Evolutionary conservation across 169 alveolate genomes (phyloP).

Genomic region (Plasmodium vivax): DNA sequence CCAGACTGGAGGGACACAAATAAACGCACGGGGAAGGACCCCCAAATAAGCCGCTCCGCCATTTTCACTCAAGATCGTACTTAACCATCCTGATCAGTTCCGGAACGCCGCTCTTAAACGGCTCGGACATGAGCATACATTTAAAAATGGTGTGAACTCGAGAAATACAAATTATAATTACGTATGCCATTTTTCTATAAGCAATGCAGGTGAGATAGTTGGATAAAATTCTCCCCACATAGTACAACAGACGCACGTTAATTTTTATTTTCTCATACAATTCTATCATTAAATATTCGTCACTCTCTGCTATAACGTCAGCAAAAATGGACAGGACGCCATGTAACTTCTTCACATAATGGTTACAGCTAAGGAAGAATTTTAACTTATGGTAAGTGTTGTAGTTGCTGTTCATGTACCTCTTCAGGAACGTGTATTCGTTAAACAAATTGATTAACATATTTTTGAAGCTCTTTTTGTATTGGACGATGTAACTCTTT

Average conservation of each 20-base stretch:
- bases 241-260: slow-evolving; percentile 37
- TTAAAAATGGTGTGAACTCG: slow-evolving; percentile 40
- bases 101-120: slow-evolving; percentile 49
- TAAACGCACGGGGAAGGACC: background rate
- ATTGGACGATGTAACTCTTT: slow-evolving; percentile 15
- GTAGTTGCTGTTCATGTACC: slow-evolving; percentile 33
- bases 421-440: slow-evolving; percentile 56
- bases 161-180: slow-evolving; percentile 31
- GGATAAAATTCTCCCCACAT: slow-evolving; percentile 64
- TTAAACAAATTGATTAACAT: slow-evolving; percentile 36
- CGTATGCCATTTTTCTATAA: slow-evolving; percentile 27
- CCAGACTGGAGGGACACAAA: background rate
- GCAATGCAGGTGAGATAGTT: slow-evolving; percentile 73
- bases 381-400: slow-evolving; percentile 42
- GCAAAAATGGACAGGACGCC: slow-evolving; percentile 18
- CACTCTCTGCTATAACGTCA: slow-evolving; percentile 19
- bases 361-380: slow-evolving; percentile 37
- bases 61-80: background rate
- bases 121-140: slow-evolving; percentile 50
- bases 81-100: slow-evolving; percentile 1
- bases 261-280: slow-evolving; percentile 49
- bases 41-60: background rate
- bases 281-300: slow-evolving; percentile 46
- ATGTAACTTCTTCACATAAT: slow-evolving; percentile 57
- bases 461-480: slow-evolving; percentile 9